Conservation (phyloP, 768 basidiomycete species). For the Phylloporus sp. region DNA sequence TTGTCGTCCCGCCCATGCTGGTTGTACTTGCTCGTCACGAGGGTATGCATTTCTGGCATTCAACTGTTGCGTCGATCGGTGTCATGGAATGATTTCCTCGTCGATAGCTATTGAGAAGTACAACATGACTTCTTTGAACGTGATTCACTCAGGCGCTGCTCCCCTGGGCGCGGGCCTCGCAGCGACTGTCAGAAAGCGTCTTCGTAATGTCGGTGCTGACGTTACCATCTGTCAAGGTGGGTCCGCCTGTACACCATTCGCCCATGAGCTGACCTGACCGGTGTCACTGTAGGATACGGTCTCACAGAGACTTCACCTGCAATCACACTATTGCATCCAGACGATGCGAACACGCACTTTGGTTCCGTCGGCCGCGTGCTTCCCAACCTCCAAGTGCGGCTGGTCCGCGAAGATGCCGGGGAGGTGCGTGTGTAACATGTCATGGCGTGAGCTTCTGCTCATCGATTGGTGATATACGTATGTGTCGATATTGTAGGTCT, state of each 20-base stretch:
- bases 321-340: constrained; percentile 47
- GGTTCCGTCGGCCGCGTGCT: constrained; percentile 68
- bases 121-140: constrained; percentile 54
- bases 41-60: constrained; percentile 36
- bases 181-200: constrained; percentile 38
- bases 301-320: constrained; percentile 82
- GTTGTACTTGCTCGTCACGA: constrained; percentile 68
- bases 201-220: constrained; percentile 39
- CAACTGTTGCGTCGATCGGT: not conserved
- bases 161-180: constrained; percentile 67
- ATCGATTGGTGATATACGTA: not conserved
- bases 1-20: constrained; percentile 81
- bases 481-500: constrained; percentile 10
- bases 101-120: constrained; percentile 56
- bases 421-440: constrained; percentile 23
- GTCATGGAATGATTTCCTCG: not conserved
- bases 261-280: not conserved
- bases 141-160: constrained; percentile 73
- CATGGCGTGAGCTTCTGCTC: no score
- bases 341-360: constrained; percentile 42
- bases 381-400: constrained; percentile 69
- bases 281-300: constrained; percentile 61
- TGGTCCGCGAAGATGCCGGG: constrained; percentile 61
- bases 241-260: not conserved
- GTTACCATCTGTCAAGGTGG: constrained; percentile 50